These are phyloP conservation scores for Colletotrichum salicis DNA, from an alignment of 2,329 filamentous ascomycete genomes.

Conservation along the genomic window DNA sequence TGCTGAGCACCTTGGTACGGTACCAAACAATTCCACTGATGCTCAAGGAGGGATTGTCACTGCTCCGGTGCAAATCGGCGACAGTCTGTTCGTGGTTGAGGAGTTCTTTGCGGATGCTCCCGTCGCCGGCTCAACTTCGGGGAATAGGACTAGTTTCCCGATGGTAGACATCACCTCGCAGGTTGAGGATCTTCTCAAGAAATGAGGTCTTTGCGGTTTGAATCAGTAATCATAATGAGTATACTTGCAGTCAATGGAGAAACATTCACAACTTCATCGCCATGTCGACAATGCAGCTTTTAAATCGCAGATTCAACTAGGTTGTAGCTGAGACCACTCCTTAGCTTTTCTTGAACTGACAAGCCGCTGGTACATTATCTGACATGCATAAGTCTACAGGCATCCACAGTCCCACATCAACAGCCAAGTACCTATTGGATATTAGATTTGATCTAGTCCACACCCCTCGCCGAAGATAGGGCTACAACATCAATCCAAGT, in stretches of 20 bases:
- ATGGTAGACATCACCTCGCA: conserved; percentile 30
- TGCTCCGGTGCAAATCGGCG: conserved; percentile 31
- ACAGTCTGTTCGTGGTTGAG: conserved; percentile 26
- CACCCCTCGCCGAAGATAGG: not conserved
- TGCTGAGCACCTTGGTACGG: conserved; percentile 48
- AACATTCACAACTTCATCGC: not conserved
- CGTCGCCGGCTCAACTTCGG: conserved; percentile 18
- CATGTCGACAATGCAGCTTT: not conserved
- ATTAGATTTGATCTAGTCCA: not conserved
- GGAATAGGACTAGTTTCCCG: conserved; percentile 26
- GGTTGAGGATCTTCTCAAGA: conserved; percentile 9
- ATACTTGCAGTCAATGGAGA: not conserved
- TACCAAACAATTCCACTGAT: conserved; percentile 39
- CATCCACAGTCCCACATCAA: not conserved
- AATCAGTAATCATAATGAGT: not conserved
- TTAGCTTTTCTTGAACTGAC: not conserved
- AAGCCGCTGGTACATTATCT: not conserved
- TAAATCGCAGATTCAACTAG: not conserved
- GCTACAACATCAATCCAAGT: not conserved
- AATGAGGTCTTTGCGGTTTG: not conserved
- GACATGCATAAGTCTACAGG: not conserved
- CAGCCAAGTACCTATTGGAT: not conserved
- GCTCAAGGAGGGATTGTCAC: conserved; percentile 26
- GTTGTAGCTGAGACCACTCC: not conserved
- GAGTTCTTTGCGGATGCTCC: conserved; percentile 27